Base-by-base conservation (phyloP, 192 early-diverging fungal genomes). In the Thoreauomyces humboldtii region DNA sequence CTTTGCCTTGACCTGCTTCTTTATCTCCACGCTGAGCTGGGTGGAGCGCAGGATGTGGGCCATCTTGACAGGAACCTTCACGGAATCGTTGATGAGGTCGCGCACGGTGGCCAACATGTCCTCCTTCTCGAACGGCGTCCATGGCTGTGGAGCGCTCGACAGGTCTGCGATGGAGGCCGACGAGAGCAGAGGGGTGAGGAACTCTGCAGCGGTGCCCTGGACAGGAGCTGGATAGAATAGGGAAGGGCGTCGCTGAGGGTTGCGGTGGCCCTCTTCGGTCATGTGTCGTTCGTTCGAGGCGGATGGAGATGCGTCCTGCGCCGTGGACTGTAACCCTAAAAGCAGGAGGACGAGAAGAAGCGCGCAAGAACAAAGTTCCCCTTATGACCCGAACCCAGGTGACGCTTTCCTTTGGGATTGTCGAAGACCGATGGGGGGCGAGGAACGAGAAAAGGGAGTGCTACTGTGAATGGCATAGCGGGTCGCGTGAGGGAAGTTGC, bases 1-100 rank as follows among this genome's bases (percentile, higher is more conserved):
- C 28, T 54, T 54, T 17, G 24, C 51, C 32, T 33, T 27, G 51
- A 54, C 27, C 2, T 9, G 17, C 2, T 27, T 21, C 27, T 27
- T 54, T 5, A 54, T 27, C 17, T 54, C 15, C 25, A 19, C 51
- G 32, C 27, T 58, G 24, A 37, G 19, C 22, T 25, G n/a, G 2
- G 56, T 58, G 12, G 56, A 58, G 33, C 56, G 56, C 24, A 58
- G 33, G 56, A 58, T 58, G n/a, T 38, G 34, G 34, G 25, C 22
- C 51, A 53, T 32, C 51, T 53, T 53, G 51, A 53, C 51, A 2
- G 51, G 51, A 15, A 53, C 51, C 5, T 22, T 17, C 5, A 53
- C 51, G 31, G 17, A 29, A 4, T 53, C 51, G 51, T 22, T 53
- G 51, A 53, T 53, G 6, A 53, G 51, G 2, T 17, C n/a, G 44